Evolutionary conservation across 176 grass and related monocot genomes (phyloP).

Genomic region (Luzula sylvatica): DNA sequence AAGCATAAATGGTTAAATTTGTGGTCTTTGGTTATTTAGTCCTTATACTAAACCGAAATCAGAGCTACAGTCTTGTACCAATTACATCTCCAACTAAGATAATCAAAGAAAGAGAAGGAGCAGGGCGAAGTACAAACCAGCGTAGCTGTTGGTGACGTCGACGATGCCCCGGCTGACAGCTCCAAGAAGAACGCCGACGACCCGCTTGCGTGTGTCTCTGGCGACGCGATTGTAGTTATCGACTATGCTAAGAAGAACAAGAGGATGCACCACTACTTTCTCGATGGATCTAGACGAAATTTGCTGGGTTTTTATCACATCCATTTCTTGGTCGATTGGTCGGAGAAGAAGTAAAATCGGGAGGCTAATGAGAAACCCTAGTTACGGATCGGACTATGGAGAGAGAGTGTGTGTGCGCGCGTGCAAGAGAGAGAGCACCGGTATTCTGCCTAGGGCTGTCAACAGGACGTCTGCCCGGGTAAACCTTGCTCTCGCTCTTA

Average conservation of each 20-base stretch:
- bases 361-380: too few species aligned
- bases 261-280: slow-evolving; percentile 79
- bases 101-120: neutral
- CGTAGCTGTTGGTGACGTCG: slow-evolving; percentile 96
- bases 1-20: neutral
- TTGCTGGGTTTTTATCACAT: slow-evolving; percentile 89
- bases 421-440: too few species aligned
- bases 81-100: neutral
- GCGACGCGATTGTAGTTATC: slow-evolving; percentile 99
- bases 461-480: too few species aligned
- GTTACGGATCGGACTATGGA: neutral
- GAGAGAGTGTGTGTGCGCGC: neutral
- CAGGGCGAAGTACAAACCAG: slow-evolving; percentile 27
- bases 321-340: too few species aligned
- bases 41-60: neutral
- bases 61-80: neutral
- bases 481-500: too few species aligned
- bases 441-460: too few species aligned
- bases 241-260: slow-evolving; percentile 95
- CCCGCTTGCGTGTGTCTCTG: slow-evolving; percentile 79
- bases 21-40: neutral
- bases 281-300: slow-evolving; percentile 74
- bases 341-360: too few species aligned
- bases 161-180: slow-evolving; percentile 58
- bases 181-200: slow-evolving; percentile 88